A percentile compares a stretch with the other conserved stretches of the same genome.
These are phyloP conservation scores for Extremus antarcticus DNA, from an alignment of 495 filamentous ascomycete genomes.

Conservation along the genomic window DNA sequence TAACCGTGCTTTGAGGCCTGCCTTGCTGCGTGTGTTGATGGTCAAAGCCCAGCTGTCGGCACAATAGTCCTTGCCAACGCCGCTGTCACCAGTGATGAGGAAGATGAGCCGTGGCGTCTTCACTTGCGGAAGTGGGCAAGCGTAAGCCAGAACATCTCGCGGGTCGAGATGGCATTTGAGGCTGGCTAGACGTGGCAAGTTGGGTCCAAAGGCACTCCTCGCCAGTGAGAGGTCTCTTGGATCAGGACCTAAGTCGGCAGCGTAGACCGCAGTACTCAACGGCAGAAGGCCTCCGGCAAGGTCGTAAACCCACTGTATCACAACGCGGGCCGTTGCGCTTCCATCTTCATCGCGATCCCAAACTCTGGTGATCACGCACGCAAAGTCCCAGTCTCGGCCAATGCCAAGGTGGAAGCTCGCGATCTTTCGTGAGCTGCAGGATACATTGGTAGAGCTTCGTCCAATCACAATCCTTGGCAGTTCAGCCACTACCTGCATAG, in stretches of 20 bases:
- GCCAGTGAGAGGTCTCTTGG: conserved; percentile 45
- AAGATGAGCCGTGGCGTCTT: conserved; percentile 42
- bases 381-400: conserved; percentile 54
- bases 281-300: conserved; percentile 39
- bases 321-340: conserved; percentile 34
- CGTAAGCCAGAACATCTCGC: neutral
- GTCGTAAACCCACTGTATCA: conserved; percentile 47
- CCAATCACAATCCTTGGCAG: too few relatives aligned
- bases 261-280: conserved; percentile 43
- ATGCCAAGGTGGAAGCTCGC: too few relatives aligned
- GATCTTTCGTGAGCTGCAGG: too few relatives aligned
- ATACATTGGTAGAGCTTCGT: too few relatives aligned
- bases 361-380: conserved; percentile 53
- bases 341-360: conserved; percentile 48
- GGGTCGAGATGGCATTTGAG: neutral
- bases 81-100: conserved; percentile 49
- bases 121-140: neutral
- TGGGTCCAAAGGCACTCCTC: conserved; percentile 46
- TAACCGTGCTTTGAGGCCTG: conserved; percentile 33
- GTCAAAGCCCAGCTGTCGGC: conserved; percentile 21
- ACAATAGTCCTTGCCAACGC: conserved; percentile 53
- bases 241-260: conserved; percentile 53
- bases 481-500: too few relatives aligned
- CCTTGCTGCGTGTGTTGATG: too few relatives aligned
- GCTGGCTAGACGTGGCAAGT: conserved; percentile 20